Base-by-base conservation (phyloP, 768 basidiomycete species). In the Daedaleopsis sinensis region DNA sequence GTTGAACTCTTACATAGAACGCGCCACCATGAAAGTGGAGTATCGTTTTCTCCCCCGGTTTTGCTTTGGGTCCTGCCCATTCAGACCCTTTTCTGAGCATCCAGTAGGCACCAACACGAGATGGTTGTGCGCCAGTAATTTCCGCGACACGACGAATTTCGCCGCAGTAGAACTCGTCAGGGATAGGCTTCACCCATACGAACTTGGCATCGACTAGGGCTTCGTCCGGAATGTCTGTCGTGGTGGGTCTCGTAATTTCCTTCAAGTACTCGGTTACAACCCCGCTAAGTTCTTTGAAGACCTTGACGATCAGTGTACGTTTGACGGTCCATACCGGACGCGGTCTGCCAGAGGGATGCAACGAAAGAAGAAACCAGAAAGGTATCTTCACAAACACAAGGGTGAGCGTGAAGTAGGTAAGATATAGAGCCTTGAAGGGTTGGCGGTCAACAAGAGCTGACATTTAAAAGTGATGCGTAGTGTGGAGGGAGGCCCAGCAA, bases 21-120 rank as follows among this genome's bases (percentile, higher is more conserved):
- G 53, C 66, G 2, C 64, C 68, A 10, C 68, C 67, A 44, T 68
- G 68, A 1, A 69, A n/a, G 36, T 65, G 61, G n/a, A 64, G 50
- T 11, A 70, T 16, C 5, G 59, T 52, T 36, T 64, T 62, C 56
- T 78, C 77, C 6, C 55, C 55, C 8, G 36, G 48, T 32, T 37
- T 38, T 18, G 63, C 63, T 0, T 69, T 73, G 36, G 62, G 59
- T 18, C 60, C 55, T 3, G 65, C 70, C 23, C 32, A 66, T 38
- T 51, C 61, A 1, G 47, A 24, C 1, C 52, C 61, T 23, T 55
- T 46, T 52, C 55, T 59, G 10, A 63, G 55, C 15, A 55, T 54
- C 62, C 70, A 71, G 54, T 67, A 71, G 8, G 58, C 69, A 19
- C 59, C 38, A 18, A 65, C 57, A 53, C 36, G 8, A n/a, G 38